These are phyloP conservation scores for Austroboletus eburneus DNA, from an alignment of 768 basidiomycete genomes.

Conservation along the genomic window DNA sequence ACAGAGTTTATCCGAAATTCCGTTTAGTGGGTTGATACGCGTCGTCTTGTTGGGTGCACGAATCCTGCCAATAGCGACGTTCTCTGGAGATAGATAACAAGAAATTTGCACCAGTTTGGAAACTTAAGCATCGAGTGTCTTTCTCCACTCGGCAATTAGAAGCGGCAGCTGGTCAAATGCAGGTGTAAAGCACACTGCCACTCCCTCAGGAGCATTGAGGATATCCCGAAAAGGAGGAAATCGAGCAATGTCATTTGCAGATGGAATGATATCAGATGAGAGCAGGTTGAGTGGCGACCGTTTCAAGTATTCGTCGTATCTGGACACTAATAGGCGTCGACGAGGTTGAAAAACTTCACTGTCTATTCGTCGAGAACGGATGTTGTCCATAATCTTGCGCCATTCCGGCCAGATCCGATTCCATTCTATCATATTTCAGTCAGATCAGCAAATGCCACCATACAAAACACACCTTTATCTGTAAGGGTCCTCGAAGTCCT, in stretches of 20 bases:
- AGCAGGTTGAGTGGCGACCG: not conserved
- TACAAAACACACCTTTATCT: slow-evolving; percentile 1
- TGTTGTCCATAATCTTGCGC: not conserved
- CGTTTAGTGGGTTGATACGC: not conserved
- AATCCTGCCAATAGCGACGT: not conserved
- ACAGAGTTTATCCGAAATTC: not conserved
- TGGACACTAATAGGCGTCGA: not conserved
- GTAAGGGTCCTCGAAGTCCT: slow-evolving; percentile 6
- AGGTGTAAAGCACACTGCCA: not conserved
- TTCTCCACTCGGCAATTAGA: not conserved
- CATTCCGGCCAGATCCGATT: slow-evolving; percentile 5
- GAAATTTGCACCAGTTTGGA: not conserved
- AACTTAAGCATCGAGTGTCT: not conserved
- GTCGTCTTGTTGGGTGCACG: no score
- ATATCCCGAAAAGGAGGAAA: not conserved
- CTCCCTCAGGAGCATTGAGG: not conserved
- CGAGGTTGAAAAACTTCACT: not conserved
- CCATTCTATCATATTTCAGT: slow-evolving; percentile 6
- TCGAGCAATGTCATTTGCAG: not conserved
- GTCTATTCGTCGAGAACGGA: not conserved
- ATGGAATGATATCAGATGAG: not conserved
- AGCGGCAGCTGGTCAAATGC: not conserved
- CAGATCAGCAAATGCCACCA: not conserved
- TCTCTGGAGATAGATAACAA: not conserved
- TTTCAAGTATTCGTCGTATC: not conserved